Evolutionary conservation across 1,284 basidiomycete species (phyloP).

Genomic region (Malassezia arunalokei): DNA sequence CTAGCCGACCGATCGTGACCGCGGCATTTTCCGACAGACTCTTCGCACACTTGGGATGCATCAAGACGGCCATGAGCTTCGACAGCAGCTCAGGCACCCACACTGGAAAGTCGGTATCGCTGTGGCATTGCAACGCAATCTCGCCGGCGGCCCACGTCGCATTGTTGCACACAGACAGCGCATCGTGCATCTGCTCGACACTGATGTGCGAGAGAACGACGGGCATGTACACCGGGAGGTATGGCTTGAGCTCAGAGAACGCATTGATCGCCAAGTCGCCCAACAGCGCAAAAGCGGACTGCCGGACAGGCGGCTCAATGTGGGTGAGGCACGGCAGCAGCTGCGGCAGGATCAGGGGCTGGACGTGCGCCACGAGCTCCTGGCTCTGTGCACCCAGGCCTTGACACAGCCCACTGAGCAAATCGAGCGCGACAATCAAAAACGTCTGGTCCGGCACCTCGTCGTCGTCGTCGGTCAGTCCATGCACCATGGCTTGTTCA

Average conservation of each 20-base stretch:
- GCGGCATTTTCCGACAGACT: slow-evolving; percentile 95
- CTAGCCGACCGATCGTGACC: slow-evolving; percentile 94
- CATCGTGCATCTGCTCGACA: slow-evolving; percentile 75
- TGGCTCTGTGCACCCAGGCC: slow-evolving; percentile 60
- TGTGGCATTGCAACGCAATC: slow-evolving; percentile 55
- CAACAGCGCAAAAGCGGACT: slow-evolving; percentile 90
- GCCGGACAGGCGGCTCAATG: slow-evolving; percentile 83
- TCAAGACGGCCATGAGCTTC: slow-evolving; percentile 78
- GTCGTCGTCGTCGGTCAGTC: slow-evolving; percentile 52
- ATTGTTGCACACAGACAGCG: slow-evolving; percentile 94
- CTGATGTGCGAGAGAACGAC: slow-evolving; percentile 81
- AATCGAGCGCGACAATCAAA: slow-evolving; percentile 87
- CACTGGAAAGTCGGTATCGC: slow-evolving; percentile 47
- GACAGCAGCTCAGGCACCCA: slow-evolving; percentile 58
- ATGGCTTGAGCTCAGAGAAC: slow-evolving; percentile 67
- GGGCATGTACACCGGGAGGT: slow-evolving; percentile 69
- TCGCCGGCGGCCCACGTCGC: slow-evolving; percentile 99
- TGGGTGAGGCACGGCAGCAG: slow-evolving; percentile 51
- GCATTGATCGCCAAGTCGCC: slow-evolving; percentile 96
- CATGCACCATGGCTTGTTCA: slow-evolving; percentile 68
- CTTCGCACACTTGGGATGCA: slow-evolving; percentile 78
- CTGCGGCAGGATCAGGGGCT: slow-evolving; percentile 36
- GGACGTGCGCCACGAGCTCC: slow-evolving; percentile 28
- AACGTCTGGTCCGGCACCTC: slow-evolving; percentile 41
- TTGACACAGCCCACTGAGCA: slow-evolving; percentile 88